These are phyloP conservation scores for Canariomyces notabilis DNA, from an alignment of 2,329 filamentous ascomycete species.

Conservation along the genomic window DNA sequence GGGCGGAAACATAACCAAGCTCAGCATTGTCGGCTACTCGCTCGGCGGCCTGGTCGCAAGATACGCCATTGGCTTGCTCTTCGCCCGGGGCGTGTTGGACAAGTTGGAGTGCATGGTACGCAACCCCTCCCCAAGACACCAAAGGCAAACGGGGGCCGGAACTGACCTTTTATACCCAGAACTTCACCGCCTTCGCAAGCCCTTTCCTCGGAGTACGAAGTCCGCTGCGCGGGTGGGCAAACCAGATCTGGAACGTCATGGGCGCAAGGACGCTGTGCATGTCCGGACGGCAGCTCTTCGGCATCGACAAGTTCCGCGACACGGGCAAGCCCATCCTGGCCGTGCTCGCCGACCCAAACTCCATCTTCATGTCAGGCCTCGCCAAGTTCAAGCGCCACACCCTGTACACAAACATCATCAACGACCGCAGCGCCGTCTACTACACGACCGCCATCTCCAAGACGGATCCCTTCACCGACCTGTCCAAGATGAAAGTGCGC, in stretches of 20 bases:
- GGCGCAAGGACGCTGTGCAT: conserved; percentile 75
- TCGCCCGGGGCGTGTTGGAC: conserved; percentile 75
- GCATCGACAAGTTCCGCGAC: conserved; percentile 77
- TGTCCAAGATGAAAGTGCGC: conserved; percentile 64
- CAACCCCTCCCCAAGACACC: not conserved
- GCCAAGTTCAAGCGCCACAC: conserved; percentile 69
- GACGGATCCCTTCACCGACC: conserved; percentile 69
- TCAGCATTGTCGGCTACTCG: conserved; percentile 87
- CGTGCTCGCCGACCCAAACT: conserved; percentile 74
- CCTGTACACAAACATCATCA: conserved; percentile 81
- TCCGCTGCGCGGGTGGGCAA: conserved; percentile 60
- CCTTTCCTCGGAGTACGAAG: conserved; percentile 75
- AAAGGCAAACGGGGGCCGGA: not conserved
- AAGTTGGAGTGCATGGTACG: conserved; percentile 69
- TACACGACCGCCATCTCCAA: conserved; percentile 77
- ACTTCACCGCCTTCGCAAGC: conserved; percentile 89
- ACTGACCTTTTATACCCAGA: conserved; percentile 42
- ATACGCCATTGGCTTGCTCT: conserved; percentile 79
- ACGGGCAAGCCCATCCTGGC: conserved; percentile 76
- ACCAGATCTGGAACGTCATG: conserved; percentile 74
- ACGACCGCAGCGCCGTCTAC: conserved; percentile 75
- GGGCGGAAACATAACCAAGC: conserved; percentile 69
- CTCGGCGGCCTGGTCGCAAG: conserved; percentile 81
- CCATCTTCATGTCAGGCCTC: conserved; percentile 79
- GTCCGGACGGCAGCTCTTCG: conserved; percentile 83